phyloP scores from a whole-genome alignment of 164 flowering plant genomes.

The Vitis riparia region DNA sequence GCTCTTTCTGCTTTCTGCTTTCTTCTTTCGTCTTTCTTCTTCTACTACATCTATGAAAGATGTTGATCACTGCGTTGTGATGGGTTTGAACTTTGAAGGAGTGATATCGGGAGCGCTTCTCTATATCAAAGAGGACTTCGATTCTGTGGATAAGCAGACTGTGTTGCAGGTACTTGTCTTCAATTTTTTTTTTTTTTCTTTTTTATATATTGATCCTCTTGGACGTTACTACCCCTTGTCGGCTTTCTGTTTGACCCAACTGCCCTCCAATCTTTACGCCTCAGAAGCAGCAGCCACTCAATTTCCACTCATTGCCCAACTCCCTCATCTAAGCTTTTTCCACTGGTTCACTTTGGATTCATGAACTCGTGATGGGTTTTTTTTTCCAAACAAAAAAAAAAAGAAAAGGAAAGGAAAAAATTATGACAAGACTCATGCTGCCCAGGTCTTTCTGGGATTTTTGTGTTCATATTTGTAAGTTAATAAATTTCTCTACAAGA shows the following conservation, averaged over 20 bases:
- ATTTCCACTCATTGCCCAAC: background rate
- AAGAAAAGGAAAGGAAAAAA: too few relatives aligned
- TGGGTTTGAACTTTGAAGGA: slow-evolving; percentile 30
- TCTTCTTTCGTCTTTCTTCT: background rate
- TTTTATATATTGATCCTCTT: background rate
- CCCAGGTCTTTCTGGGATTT: too few relatives aligned
- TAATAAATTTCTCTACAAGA: too few relatives aligned
- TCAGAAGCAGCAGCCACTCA: too few relatives aligned
- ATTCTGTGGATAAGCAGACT: slow-evolving; percentile 53
- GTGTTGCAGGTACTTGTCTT: slow-evolving; percentile 46
- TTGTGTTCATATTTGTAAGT: too few relatives aligned
- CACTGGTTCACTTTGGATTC: background rate
- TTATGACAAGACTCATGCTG: too few relatives aligned
- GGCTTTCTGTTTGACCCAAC: background rate
- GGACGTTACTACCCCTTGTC: background rate
- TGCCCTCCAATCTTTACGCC: too few relatives aligned
- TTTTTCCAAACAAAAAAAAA: too few relatives aligned
- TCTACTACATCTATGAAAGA: background rate
- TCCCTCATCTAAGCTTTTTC: too few relatives aligned
- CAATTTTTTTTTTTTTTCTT: background rate
- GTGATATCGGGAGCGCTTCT: slow-evolving; percentile 79
- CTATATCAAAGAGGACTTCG: slow-evolving; percentile 68
- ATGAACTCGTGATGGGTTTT: too few relatives aligned
- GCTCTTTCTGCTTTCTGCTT: background rate
- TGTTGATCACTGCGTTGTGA: background rate